Base-by-base conservation (phyloP, 2,329 filamentous ascomycete species). In the Ceratocystis harringtonii region DNA sequence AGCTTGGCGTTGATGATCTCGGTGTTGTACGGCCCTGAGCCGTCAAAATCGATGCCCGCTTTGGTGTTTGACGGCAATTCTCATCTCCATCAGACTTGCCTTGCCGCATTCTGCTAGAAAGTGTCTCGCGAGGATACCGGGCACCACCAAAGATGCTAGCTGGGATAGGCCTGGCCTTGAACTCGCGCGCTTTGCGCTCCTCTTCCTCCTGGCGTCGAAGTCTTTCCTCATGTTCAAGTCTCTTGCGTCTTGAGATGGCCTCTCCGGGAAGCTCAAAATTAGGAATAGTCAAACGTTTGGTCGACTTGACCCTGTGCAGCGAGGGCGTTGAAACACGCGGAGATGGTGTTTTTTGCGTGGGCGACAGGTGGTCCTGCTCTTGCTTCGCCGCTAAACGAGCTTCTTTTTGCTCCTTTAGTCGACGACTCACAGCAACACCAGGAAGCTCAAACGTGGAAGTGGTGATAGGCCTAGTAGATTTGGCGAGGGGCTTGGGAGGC, bases 221-320 rank as follows among this genome's bases (percentile, higher is more conserved):
- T 68, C 78, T 80, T 66, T 81, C 76, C 70, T 84, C 79, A 65
- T 79, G 77, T 71, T 83, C 76, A 73, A 85, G 78, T 69, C 79
- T 76, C 74, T 84, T 82, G 32, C 78, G 75, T 1, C 79, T 75
- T 2, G 80, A 81, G 62, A 86, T 80, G 2, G 80, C 81, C 70
- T 87, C 84, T 7, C 84, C 84, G 0, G 84, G 83, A 55, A 87
- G 76, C 73, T 86, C 83, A 73, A 86, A 87, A 5, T 74, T 78
- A 10, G 84, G 78, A 28, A 78, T 78, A 0, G 81, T 81, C 19
- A 79, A 77, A n/a, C 76, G 73, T 69, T 79, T 85, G 60, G 73
- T 76, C 22, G 79, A 81, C 70, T 78, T 82, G 62, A 77, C 73
- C 67, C 79, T 78, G 65, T 76, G 74, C 17, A 68, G 30, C 7